These are phyloP conservation scores for Acer yangbiense DNA, from an alignment of 345 rosid species.

Conservation along the genomic window DNA sequence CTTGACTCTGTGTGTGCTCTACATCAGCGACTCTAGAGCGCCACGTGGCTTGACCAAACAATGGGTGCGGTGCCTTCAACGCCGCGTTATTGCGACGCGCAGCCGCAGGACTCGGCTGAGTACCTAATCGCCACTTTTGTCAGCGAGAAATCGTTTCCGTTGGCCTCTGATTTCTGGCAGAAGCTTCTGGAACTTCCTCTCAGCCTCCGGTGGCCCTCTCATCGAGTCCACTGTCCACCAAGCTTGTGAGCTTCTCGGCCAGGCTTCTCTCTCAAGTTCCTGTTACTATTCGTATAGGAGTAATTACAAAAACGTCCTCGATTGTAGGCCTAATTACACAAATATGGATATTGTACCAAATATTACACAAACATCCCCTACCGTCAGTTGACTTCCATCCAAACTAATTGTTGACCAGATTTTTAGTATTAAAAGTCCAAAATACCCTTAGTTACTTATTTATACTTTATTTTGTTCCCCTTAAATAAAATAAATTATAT, in stretches of 20 bases:
- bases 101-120: conserved; percentile 61
- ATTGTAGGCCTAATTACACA: no score
- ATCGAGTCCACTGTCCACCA: conserved; percentile 62
- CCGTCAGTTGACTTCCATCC: no score
- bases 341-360: no score
- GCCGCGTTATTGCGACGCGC: conserved; percentile 46
- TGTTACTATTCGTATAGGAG: neutral
- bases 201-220: conserved; percentile 67
- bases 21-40: conserved; percentile 4
- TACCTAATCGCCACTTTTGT: conserved; percentile 75
- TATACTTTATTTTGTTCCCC: no score
- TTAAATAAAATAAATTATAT: no score
- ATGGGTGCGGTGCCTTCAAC: conserved; percentile 96
- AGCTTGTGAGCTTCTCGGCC: conserved; percentile 79
- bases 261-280: conserved; percentile 17
- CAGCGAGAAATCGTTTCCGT: conserved; percentile 89
- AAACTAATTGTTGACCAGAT: no score
- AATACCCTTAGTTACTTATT: no score
- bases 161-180: conserved; percentile 92
- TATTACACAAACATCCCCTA: no score
- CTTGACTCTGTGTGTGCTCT: conserved; percentile 5
- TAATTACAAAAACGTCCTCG: no score
- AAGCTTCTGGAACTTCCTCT: conserved; percentile 85
- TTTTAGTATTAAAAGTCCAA: no score
- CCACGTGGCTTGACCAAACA: conserved; percentile 1